phyloP scores from a whole-genome alignment of 2,329 filamentous ascomycete genomes.

The Claviceps citrina region DNA sequence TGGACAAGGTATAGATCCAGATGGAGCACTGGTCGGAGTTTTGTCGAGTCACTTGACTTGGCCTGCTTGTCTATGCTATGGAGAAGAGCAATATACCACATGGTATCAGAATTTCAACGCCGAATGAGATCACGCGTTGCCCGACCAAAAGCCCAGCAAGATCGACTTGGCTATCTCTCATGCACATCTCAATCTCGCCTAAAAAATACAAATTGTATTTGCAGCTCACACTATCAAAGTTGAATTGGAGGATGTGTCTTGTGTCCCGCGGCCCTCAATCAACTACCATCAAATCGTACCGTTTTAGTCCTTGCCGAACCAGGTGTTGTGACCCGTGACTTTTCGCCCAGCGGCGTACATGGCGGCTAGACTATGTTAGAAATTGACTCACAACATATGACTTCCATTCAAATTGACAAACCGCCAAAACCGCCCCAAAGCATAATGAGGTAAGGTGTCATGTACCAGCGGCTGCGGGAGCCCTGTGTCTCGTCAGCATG shows the following conservation, averaged over 20 bases:
- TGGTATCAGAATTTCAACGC: background rate
- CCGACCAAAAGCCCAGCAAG: background rate
- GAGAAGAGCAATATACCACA: no score
- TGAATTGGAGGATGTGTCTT: background rate
- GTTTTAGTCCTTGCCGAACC: constrained; percentile 43
- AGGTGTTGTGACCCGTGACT: constrained; percentile 65
- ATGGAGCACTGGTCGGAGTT: background rate
- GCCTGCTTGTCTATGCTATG: background rate
- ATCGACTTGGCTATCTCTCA: background rate
- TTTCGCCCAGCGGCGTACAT: constrained; percentile 64
- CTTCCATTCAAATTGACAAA: constrained; percentile 25
- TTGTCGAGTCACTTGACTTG: background rate
- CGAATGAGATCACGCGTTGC: background rate
- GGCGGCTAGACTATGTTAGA: constrained; percentile 23
- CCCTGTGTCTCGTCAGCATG: constrained; percentile 28
- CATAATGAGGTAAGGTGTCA: constrained; percentile 53
- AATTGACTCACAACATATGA: background rate
- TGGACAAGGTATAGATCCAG: background rate
- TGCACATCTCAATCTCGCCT: background rate
- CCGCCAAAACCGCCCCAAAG: constrained; percentile 48
- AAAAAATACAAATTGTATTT: background rate
- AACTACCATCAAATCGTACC: background rate
- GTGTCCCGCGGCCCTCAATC: background rate
- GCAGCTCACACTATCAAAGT: background rate
- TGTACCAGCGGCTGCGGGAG: constrained; percentile 46